A percentile compares a stretch with the other conserved stretches of the same genome.
Conservation (phyloP, 345 rosid species). For the Citrus maxima region DNA sequence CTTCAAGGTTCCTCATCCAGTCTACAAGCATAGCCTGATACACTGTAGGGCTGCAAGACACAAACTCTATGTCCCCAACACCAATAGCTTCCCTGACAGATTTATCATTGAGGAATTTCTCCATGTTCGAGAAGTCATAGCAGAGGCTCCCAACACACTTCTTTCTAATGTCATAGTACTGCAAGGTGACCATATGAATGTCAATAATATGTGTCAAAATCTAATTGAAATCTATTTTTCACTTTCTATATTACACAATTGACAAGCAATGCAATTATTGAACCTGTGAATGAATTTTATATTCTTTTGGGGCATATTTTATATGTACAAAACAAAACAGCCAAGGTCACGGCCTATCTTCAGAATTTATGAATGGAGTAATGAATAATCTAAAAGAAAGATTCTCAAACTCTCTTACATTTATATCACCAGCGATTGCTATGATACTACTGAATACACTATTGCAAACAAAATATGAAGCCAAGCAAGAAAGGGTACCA, state of each 20-base stretch:
- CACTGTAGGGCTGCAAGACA: conserved; percentile 83
- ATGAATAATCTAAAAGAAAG: not conserved
- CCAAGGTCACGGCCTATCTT: not conserved
- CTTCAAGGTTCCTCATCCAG: conserved; percentile 98
- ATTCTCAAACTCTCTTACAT: conserved; percentile 48
- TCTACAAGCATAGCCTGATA: conserved; percentile 87
- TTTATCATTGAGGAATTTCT: conserved; percentile 68
- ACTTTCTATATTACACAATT: not conserved
- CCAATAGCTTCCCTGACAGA: conserved; percentile 77
- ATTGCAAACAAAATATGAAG: conserved; percentile 90
- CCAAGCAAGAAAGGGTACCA: conserved; percentile 92
- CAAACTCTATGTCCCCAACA: conserved; percentile 80
- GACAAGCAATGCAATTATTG: not conserved
- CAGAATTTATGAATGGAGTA: not conserved
- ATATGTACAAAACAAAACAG: not conserved
- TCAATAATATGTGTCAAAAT: not conserved
- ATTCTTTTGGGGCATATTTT: not conserved
- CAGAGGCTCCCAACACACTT: conserved; percentile 85
- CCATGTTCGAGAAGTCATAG: conserved; percentile 99
- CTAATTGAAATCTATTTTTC: not conserved
- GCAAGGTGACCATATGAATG: conserved; percentile 25
- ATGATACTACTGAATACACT: conserved; percentile 70
- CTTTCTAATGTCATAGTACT: conserved; percentile 95
- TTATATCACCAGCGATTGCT: conserved; percentile 53
- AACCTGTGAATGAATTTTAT: not conserved